Evolutionary conservation across 106 monocot genomes (phyloP).

Genomic region (Posidonia australis): DNA sequence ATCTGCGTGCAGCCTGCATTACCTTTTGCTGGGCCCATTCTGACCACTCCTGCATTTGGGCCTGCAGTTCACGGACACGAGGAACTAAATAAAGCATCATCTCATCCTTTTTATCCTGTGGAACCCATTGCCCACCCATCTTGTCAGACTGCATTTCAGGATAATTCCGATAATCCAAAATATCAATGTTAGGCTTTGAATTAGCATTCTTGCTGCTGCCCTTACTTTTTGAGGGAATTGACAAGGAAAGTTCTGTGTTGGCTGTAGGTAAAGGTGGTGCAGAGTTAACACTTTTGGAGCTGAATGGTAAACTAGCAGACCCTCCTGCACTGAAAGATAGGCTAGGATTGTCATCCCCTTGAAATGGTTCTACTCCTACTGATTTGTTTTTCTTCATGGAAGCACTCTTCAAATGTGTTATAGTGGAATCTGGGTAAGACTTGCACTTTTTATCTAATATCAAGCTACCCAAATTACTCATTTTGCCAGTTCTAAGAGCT

Average conservation of each 20-base stretch:
- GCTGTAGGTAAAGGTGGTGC: conserved; percentile 17
- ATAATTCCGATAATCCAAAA: conserved; percentile 16
- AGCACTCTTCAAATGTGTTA: conserved; percentile 31
- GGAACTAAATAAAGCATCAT: conserved; percentile 37
- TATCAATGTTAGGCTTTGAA: background rate
- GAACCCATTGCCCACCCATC: conserved; percentile 27
- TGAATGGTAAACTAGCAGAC: conserved; percentile 8
- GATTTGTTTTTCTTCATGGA: conserved; percentile 39
- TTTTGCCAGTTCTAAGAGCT: conserved; percentile 36
- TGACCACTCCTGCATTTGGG: conserved; percentile 51
- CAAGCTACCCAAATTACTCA: conserved; percentile 27
- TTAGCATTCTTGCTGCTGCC: background rate
- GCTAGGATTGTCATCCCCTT: conserved; percentile 12
- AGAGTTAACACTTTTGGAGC: conserved; percentile 1
- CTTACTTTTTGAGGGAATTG: conserved; percentile 34
- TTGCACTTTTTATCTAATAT: conserved; percentile 47
- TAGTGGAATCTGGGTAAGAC: conserved; percentile 28
- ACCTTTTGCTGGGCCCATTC: conserved; percentile 90
- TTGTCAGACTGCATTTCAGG: conserved; percentile 17
- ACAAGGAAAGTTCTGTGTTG: conserved; percentile 64
- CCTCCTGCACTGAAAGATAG: conserved; percentile 23
- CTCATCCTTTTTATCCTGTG: conserved; percentile 57
- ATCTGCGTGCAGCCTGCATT: conserved; percentile 63
- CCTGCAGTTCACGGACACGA: conserved; percentile 42
- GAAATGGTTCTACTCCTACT: conserved; percentile 11